These are phyloP conservation scores for Mortierella sp. DNA, from an alignment of 371 early-diverging fungal species.

Conservation along the genomic window DNA sequence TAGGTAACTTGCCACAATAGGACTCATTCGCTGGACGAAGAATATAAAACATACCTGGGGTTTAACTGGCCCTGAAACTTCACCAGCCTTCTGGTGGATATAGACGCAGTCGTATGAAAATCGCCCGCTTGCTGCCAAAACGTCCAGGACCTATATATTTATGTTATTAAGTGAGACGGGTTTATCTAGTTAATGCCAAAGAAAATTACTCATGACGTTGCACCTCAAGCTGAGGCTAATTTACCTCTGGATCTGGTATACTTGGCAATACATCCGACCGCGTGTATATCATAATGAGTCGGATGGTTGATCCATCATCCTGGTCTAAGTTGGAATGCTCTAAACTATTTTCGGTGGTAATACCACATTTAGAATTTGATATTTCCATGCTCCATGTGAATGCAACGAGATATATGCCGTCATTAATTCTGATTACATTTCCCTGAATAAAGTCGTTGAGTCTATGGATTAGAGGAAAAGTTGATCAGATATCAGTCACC, in stretches of 20 bases:
- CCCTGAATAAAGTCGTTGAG: slow-evolving; percentile 26
- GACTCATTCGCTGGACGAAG: not conserved
- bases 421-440: slow-evolving; percentile 21
- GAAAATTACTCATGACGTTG: not conserved
- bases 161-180: not conserved
- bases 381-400: not conserved
- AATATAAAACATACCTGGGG: slow-evolving; percentile 38
- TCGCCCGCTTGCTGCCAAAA: slow-evolving; percentile 14
- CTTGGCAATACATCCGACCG: slow-evolving; percentile 52
- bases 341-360: slow-evolving; percentile 7
- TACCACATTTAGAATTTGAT: not conserved
- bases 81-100: slow-evolving; percentile 57
- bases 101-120: slow-evolving; percentile 57
- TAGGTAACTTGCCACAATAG: not conserved
- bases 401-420: not conserved
- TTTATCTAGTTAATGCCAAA: not conserved
- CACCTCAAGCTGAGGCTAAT: not conserved
- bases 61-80: slow-evolving; percentile 34
- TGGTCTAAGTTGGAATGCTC: slow-evolving; percentile 23
- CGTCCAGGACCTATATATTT: slow-evolving; percentile 20
- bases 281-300: slow-evolving; percentile 61
- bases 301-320: slow-evolving; percentile 30
- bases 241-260: slow-evolving; percentile 34
- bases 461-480: slow-evolving; percentile 6
- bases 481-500: too few species aligned